Percentiles rank a stretch among this genome's conserved stretches.
Conservation (phyloP, 1,139 yeast species). For the Saccharomyces hybrid region DNA sequence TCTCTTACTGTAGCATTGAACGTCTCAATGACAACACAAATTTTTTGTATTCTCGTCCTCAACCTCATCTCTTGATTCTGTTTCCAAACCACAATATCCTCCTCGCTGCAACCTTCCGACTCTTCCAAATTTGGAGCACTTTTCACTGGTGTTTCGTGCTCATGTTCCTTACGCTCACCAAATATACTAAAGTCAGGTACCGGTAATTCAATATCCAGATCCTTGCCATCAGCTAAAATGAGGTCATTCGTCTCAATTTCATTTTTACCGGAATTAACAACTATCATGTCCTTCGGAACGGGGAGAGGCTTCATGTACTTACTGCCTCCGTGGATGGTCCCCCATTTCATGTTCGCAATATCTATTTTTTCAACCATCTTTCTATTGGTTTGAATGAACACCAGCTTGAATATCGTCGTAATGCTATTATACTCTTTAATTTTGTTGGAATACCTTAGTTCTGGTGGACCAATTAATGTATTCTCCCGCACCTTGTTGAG, state of each 20-base stretch:
- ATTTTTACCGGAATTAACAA: background rate
- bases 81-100: background rate
- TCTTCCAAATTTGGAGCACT: background rate
- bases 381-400: constrained; percentile 1
- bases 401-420: constrained; percentile 1
- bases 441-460: constrained; percentile 3
- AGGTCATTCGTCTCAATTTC: background rate
- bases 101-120: background rate
- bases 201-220: background rate
- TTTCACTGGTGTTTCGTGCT: background rate
- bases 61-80: constrained; percentile 9
- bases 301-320: background rate
- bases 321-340: constrained; percentile 3
- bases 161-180: background rate
- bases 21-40: constrained; percentile 12
- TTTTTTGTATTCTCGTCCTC: constrained; percentile 15
- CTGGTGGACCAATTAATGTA: constrained; percentile 3
- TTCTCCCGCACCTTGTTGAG: background rate
- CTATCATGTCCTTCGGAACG: background rate
- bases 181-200: background rate
- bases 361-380: constrained; percentile 2
- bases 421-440: constrained; percentile 1
- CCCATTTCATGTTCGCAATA: constrained; percentile 9
- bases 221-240: background rate
- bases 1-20: constrained; percentile 20